These are phyloP conservation scores for Solanum virginianum DNA, from an alignment of 257 asterid species.

Conservation along the genomic window DNA sequence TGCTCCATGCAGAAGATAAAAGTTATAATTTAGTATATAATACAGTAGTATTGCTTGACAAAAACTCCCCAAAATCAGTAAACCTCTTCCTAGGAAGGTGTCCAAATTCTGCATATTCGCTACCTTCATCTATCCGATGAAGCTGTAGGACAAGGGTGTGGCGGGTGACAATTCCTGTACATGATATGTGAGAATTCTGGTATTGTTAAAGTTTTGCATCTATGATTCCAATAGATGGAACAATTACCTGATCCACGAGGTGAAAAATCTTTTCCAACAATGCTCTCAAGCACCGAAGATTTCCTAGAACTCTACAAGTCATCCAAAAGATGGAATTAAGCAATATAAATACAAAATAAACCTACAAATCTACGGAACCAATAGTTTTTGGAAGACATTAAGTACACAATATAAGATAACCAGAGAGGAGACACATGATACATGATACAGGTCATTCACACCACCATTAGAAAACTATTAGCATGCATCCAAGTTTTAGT, in stretches of 20 bases:
- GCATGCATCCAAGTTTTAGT: neutral
- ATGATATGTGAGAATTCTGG: neutral
- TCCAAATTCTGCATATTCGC: constrained; percentile 79
- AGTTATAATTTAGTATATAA: neutral
- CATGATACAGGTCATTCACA: neutral
- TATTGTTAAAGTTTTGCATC: neutral
- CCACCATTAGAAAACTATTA: neutral
- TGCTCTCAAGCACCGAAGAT: constrained; percentile 75
- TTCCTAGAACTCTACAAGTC: constrained; percentile 63
- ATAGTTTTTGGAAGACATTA: neutral
- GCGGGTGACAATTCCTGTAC: constrained; percentile 64
- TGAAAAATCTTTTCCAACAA: constrained; percentile 67
- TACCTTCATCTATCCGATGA: constrained; percentile 58
- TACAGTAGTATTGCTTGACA: neutral
- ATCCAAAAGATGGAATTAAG: neutral
- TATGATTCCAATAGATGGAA: neutral
- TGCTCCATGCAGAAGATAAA: neutral
- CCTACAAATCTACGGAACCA: neutral
- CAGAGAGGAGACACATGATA: neutral
- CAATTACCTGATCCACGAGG: constrained; percentile 73
- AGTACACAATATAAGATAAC: neutral
- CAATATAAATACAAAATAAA: neutral
- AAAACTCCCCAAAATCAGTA: constrained; percentile 54
- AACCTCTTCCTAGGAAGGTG: constrained; percentile 68
- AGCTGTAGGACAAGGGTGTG: constrained; percentile 83